These are phyloP conservation scores for Myriosclerotinia duriaeana DNA, from an alignment of 2,329 filamentous ascomycete genomes.

Conservation along the genomic window DNA sequence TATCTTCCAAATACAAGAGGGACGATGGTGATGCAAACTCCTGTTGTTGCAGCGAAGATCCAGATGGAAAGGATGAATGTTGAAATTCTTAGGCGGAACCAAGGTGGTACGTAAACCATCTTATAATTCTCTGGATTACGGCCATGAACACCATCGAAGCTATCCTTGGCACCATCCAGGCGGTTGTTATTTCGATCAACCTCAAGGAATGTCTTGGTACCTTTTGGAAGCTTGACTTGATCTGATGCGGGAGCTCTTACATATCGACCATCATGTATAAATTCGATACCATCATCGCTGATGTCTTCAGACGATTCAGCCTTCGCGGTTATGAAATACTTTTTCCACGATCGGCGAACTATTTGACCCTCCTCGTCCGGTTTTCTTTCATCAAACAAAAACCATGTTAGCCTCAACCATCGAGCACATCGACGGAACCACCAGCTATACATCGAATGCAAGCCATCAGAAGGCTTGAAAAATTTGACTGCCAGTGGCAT, in stretches of 20 bases:
- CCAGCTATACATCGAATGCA: slow-evolving; percentile 88
- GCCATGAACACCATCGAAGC: slow-evolving; percentile 57
- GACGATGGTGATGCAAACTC: slow-evolving; percentile 79
- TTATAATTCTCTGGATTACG: slow-evolving; percentile 49
- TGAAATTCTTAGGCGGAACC: slow-evolving; percentile 76
- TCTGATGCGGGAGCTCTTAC: slow-evolving; percentile 93
- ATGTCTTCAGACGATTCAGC: slow-evolving; percentile 44
- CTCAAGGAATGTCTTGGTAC: slow-evolving; percentile 74
- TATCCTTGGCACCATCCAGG: slow-evolving; percentile 57
- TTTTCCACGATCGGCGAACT: slow-evolving; percentile 59
- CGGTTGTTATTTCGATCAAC: slow-evolving; percentile 67
- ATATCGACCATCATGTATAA: slow-evolving; percentile 68
- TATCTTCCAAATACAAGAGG: slow-evolving; percentile 82
- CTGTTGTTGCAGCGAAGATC: slow-evolving; percentile 86
- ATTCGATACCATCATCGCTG: slow-evolving; percentile 44
- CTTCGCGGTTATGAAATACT: slow-evolving; percentile 47
- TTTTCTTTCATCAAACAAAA: slow-evolving; percentile 82
- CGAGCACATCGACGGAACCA: slow-evolving; percentile 91
- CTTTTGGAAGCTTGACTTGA: slow-evolving; percentile 90
- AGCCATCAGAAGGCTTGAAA: slow-evolving; percentile 78
- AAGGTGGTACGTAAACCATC: slow-evolving; percentile 78
- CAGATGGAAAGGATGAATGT: slow-evolving; percentile 88
- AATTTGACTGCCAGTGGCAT: slow-evolving; percentile 84
- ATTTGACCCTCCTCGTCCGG: slow-evolving; percentile 78
- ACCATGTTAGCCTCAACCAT: slow-evolving; percentile 78